Conservation (phyloP, 1,139 yeast species). For the Lodderomyces orthopsilosis region DNA sequence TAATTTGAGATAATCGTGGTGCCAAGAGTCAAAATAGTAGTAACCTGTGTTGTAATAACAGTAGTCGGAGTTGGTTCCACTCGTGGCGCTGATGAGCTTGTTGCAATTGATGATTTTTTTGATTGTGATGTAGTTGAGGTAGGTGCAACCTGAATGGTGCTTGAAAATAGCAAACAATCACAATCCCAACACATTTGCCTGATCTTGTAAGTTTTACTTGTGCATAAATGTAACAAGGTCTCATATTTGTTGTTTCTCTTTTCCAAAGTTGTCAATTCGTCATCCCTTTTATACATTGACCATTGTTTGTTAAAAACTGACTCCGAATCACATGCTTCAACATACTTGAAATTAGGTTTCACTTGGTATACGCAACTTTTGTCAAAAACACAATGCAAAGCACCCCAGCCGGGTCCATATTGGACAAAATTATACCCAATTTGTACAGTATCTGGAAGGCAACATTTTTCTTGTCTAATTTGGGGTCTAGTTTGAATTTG, state of each 20-base stretch:
- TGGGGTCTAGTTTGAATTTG: slow-evolving; percentile 11
- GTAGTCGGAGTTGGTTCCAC: neutral
- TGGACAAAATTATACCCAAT: slow-evolving; percentile 58
- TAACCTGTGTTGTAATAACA: neutral
- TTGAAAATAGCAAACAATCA: slow-evolving; percentile 3
- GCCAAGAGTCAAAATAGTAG: no score
- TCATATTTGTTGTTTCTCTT: slow-evolving; percentile 7
- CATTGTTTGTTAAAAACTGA: slow-evolving; percentile 2
- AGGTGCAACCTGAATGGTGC: no score
- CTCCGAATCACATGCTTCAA: no score
- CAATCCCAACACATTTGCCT: slow-evolving; percentile 13
- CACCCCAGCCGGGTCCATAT: slow-evolving; percentile 55
- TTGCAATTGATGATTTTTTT: no score
- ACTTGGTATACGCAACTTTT: slow-evolving; percentile 7
- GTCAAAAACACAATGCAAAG: slow-evolving; percentile 7
- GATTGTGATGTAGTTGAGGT: no score
- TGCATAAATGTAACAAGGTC: neutral
- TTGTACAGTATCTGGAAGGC: slow-evolving; percentile 11
- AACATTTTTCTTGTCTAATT: slow-evolving; percentile 10
- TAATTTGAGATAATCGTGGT: no score
- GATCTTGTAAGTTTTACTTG: neutral
- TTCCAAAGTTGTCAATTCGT: slow-evolving; percentile 3
- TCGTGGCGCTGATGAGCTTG: no score
- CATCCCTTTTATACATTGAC: slow-evolving; percentile 8
- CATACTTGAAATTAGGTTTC: no score